Conservation (phyloP, 2,329 filamentous ascomycete species). For the Rutstroemia sp. region DNA sequence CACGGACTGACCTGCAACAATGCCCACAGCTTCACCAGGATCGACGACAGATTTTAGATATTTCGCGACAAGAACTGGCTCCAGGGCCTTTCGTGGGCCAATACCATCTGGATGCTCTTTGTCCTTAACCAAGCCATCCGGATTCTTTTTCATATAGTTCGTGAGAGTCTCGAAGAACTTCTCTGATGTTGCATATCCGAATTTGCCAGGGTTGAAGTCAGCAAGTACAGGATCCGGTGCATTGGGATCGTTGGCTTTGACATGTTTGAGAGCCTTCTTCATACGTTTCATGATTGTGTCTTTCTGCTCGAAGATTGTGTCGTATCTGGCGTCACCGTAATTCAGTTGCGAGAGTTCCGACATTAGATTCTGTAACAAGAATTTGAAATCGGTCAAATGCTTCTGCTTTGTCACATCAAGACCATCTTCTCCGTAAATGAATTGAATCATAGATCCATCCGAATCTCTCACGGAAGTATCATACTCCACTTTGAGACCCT, state of each 20-base stretch:
- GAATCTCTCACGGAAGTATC: slow-evolving; percentile 91
- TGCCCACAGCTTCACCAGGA: slow-evolving; percentile 91
- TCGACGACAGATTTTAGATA: slow-evolving; percentile 90
- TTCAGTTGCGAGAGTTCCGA: slow-evolving; percentile 73
- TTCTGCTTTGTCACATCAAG: slow-evolving; percentile 91
- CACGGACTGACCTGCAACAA: slow-evolving; percentile 92
- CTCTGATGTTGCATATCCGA: slow-evolving; percentile 84
- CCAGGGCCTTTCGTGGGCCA: slow-evolving; percentile 38
- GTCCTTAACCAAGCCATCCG: slow-evolving; percentile 50
- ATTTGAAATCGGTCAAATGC: slow-evolving; percentile 83
- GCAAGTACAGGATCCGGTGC: slow-evolving; percentile 64
- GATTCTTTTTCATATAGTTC: slow-evolving; percentile 74
- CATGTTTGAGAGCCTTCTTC: slow-evolving; percentile 73
- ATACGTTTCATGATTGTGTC: slow-evolving; percentile 58
- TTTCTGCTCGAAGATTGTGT: slow-evolving; percentile 55
- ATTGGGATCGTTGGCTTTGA: slow-evolving; percentile 47
- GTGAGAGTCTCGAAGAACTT: slow-evolving; percentile 67
- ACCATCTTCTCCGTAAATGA: slow-evolving; percentile 94
- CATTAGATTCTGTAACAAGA: slow-evolving; percentile 77
- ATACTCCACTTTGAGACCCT: slow-evolving; percentile 85
- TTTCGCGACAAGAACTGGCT: slow-evolving; percentile 81
- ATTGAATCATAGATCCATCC: slow-evolving; percentile 89
- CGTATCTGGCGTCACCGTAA: slow-evolving; percentile 50
- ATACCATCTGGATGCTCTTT: slow-evolving; percentile 33
- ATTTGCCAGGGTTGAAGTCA: slow-evolving; percentile 65